Base-by-base conservation (phyloP, 176 grass and related monocot species). In the Eleusine coracana region DNA sequence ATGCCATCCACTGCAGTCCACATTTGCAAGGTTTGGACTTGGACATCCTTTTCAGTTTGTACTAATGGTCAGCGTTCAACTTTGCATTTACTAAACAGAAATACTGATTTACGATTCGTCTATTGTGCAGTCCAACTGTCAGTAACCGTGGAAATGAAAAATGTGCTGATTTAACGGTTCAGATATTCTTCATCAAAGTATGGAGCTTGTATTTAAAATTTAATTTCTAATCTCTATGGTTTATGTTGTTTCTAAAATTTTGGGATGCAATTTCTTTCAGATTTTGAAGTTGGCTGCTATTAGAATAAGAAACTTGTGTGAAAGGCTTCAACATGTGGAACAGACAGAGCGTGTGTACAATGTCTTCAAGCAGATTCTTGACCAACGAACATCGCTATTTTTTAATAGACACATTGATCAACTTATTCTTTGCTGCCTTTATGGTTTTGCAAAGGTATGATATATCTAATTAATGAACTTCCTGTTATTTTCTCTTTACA, bases 321-420 rank as follows among this genome's bases (percentile, higher is more conserved):
- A 98, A 87, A 98, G 92, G 72, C 67, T 98, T 56, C 84, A 68
- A 42, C 76, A 85, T 78, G 82, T 84, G 76, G 88, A 91, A 78
- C 75, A 87, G 68, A 95, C 88, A 75, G 96, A 95, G 70, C 42
- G 68, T 75, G 88, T 98, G 14, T 95, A 95, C 78, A 71, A 82
- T 62, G 60, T 98, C 25, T 95, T 98, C 83, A 90, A 89, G 76
- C 86, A 88, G 67, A 93, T 95, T 79, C 88, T 98, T 82, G 74
- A 84, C 80, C 87, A 98, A 67, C 89, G 78, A 72, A 93, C 90
- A 83, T 11, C 85, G 82, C 78, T 98, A 12, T 95, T 98, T 87
- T 98, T 98, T 79, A 98, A 90, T 66, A 88, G 96, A 77, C 92
- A 98, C 25, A 85, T 98, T 6, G 96, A 98, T 60, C 96, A 95